Conservation (phyloP, 768 basidiomycete genomes). For the Chlorophyllum brunneum region DNA sequence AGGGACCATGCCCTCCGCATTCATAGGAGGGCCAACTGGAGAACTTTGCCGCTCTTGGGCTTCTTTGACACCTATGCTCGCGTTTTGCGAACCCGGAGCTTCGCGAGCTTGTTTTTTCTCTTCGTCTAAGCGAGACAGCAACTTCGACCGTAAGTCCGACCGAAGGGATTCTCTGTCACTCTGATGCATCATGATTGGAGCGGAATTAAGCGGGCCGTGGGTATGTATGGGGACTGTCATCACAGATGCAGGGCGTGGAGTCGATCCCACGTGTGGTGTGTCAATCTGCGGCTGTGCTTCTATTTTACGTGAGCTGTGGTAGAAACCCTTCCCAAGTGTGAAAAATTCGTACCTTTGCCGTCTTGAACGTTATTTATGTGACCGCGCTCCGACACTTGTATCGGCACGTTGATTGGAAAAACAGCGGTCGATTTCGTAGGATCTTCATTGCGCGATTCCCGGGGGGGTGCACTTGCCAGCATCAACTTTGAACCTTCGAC, state of each 20-base stretch:
- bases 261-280: conserved; percentile 14
- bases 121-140: conserved; percentile 39
- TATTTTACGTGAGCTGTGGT: conserved; percentile 10
- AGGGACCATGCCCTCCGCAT: not conserved
- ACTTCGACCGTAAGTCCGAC: conserved; percentile 27
- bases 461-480: not conserved
- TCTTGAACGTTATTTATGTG: conserved; percentile 1
- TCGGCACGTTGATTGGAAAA: not conserved
- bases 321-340: not conserved
- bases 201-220: conserved; percentile 16
- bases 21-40: not conserved
- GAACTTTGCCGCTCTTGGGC: not conserved
- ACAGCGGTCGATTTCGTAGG: not conserved
- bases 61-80: conserved; percentile 1
- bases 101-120: conserved; percentile 33
- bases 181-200: conserved; percentile 13
- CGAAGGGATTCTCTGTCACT: not conserved
- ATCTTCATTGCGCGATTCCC: not conserved
- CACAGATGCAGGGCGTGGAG: conserved; percentile 5
- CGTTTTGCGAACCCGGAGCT: conserved; percentile 3
- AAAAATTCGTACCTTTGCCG: conserved; percentile 6
- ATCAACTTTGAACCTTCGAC: not conserved
- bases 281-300: conserved; percentile 7
- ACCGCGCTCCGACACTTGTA: not conserved
- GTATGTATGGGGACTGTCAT: conserved; percentile 8